Conservation (phyloP, 768 basidiomycete species). For the Suillus plorans region DNA sequence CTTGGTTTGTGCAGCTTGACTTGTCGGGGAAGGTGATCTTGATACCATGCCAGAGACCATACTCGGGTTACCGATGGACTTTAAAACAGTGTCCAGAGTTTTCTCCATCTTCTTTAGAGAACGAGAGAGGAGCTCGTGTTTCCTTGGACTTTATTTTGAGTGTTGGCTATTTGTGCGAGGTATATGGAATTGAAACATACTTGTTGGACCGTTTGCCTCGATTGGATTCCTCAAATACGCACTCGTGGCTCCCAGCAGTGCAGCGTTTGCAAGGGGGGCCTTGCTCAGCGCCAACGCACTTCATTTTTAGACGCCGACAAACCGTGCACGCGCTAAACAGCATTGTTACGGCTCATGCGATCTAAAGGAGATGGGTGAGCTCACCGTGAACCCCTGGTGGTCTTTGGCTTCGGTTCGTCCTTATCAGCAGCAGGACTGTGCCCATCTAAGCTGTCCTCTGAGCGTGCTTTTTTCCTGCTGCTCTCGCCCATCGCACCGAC, state of each 20-base stretch:
- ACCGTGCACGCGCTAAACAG: slow-evolving; percentile 79
- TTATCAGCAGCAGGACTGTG: slow-evolving; percentile 56
- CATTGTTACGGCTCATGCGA: slow-evolving; percentile 13
- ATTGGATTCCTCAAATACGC: slow-evolving; percentile 96
- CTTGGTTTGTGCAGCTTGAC: slow-evolving; percentile 50
- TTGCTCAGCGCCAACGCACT: slow-evolving; percentile 86
- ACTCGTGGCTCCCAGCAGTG: slow-evolving; percentile 75
- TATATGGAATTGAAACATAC: slow-evolving; percentile 39
- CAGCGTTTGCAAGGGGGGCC: slow-evolving; percentile 93
- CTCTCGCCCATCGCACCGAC: slow-evolving; percentile 37
- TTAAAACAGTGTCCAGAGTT: slow-evolving; percentile 88
- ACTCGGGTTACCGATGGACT: slow-evolving; percentile 83
- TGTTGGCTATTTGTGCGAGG: slow-evolving; percentile 25
- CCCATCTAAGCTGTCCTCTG: slow-evolving; percentile 50
- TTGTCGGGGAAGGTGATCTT: slow-evolving; percentile 70
- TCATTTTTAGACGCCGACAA: slow-evolving; percentile 91
- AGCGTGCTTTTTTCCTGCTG: slow-evolving; percentile 57
- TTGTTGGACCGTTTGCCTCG: slow-evolving; percentile 88
- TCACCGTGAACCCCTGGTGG: slow-evolving; percentile 83
- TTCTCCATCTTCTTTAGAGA: slow-evolving; percentile 90
- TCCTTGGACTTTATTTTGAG: slow-evolving; percentile 49
- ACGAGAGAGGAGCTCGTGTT: slow-evolving; percentile 78
- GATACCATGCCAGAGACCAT: slow-evolving; percentile 81
- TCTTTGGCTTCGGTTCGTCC: slow-evolving; percentile 74
- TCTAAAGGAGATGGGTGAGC: slow-evolving; percentile 17